Percentiles rank a stretch among this genome's conserved stretches.
Conservation (phyloP, 176 grass and related monocot genomes). For the Otatea glauca region DNA sequence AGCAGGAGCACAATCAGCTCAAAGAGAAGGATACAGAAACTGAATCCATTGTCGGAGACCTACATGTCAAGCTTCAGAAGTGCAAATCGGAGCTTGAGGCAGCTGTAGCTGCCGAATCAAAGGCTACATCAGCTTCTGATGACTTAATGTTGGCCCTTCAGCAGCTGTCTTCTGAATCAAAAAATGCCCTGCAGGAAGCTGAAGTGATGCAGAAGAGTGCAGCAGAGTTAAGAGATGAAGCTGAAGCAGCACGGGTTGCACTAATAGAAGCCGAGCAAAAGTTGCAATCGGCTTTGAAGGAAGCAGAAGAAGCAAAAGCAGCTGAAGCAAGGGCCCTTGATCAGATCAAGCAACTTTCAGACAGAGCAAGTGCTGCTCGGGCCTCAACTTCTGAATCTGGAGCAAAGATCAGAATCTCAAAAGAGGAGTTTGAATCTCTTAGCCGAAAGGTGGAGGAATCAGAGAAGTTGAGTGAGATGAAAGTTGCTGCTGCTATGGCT, state of each 20-base stretch:
- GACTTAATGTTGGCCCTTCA: conserved; percentile 80
- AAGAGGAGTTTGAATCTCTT: conserved; percentile 87
- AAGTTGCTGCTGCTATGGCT: conserved; percentile 87
- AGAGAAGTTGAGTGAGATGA: conserved; percentile 90
- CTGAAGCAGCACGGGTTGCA: conserved; percentile 59
- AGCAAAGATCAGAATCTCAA: conserved; percentile 91
- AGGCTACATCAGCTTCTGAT: conserved; percentile 81
- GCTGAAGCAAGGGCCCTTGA: conserved; percentile 88
- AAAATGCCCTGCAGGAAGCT: conserved; percentile 80
- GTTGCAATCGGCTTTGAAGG: conserved; percentile 70
- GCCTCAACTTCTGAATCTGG: conserved; percentile 80
- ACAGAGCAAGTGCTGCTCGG: conserved; percentile 68
- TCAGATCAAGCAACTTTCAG: conserved; percentile 85
- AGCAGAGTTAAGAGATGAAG: conserved; percentile 70
- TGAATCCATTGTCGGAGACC: conserved; percentile 67
- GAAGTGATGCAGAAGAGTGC: conserved; percentile 91
- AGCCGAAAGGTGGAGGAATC: conserved; percentile 85
- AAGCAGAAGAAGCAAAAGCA: conserved; percentile 86
- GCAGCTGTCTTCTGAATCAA: conserved; percentile 85
- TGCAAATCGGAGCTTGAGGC: conserved; percentile 94
- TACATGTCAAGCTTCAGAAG: conserved; percentile 88
- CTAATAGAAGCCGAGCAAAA: conserved; percentile 73
- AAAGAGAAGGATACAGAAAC: conserved; percentile 88
- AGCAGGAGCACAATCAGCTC: conserved; percentile 80
- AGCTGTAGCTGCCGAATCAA: conserved; percentile 79